Evolutionary conservation across 129 eudicot genomes (phyloP).

Genomic region (Flaveria sonorensis): DNA sequence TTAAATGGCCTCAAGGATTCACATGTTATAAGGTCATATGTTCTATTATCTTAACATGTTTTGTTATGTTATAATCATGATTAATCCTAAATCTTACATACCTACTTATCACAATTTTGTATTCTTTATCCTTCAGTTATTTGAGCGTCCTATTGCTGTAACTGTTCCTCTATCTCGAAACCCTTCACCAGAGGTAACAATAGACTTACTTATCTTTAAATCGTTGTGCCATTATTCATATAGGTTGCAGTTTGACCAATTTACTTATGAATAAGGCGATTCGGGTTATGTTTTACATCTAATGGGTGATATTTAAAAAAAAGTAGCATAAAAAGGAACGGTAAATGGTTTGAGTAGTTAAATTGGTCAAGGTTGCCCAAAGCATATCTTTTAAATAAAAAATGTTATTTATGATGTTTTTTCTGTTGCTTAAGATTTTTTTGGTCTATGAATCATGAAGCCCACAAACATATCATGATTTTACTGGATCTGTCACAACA

Average conservation of each 20-base stretch:
- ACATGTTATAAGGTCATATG: too few species aligned
- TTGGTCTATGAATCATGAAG: too few species aligned
- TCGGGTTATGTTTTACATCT: not conserved
- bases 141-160: conserved; percentile 47
- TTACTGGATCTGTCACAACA: too few species aligned
- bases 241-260: not conserved
- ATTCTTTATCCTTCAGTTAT: conserved; percentile 39
- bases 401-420: too few species aligned
- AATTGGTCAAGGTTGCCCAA: too few species aligned
- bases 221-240: not conserved
- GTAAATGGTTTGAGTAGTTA: not conserved
- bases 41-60: not conserved
- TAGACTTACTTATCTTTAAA: conserved; percentile 68
- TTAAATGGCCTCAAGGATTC: too few species aligned
- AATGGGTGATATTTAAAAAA: not conserved
- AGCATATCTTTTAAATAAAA: too few species aligned
- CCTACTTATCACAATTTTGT: conserved; percentile 13
- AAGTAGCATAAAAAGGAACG: not conserved
- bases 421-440: too few species aligned
- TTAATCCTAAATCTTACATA: too few species aligned
- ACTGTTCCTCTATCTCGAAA: conserved; percentile 53
- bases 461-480: too few species aligned
- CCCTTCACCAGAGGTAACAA: conserved; percentile 58
- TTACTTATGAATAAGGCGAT: not conserved
- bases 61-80: not conserved